phyloP scores from a whole-genome alignment of 441 rosid species.

The Pelargonium australe region DNA sequence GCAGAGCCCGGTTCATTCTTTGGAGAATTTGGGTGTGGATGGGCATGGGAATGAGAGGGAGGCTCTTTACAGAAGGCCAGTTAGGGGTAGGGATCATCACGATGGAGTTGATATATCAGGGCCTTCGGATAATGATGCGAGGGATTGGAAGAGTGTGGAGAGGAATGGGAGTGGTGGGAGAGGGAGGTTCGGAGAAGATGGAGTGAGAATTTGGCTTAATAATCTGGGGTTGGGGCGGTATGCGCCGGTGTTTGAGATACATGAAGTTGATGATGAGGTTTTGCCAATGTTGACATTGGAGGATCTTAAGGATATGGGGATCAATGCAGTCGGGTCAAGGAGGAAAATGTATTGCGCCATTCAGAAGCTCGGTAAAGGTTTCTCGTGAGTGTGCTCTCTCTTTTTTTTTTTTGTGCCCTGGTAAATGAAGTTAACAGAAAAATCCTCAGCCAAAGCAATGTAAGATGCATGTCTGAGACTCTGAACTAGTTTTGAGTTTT shows the following conservation, averaged over 20 bases:
- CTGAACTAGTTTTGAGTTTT: neutral
- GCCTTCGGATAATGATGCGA: conserved; percentile 20
- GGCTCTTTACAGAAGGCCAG: neutral
- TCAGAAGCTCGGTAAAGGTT: conserved; percentile 53
- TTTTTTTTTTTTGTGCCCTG: neutral
- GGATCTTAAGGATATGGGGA: conserved; percentile 75
- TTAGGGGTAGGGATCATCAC: neutral
- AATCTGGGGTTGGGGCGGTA: conserved; percentile 64
- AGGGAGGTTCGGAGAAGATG: conserved; percentile 31
- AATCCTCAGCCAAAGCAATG: conserved; percentile 7
- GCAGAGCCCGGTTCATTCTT: conserved; percentile 42
- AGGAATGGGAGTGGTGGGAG: conserved; percentile 21
- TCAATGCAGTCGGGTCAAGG: conserved; percentile 64
- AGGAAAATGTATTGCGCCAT: conserved; percentile 55
- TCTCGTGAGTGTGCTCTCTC: conserved; percentile 32
- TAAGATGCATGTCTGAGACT: conserved; percentile 2
- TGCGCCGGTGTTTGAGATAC: conserved; percentile 62
- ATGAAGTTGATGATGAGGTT: conserved; percentile 62
- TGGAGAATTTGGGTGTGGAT: conserved; percentile 31
- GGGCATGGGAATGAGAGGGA: conserved; percentile 30
- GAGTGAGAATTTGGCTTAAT: conserved; percentile 49
- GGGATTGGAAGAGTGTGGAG: conserved; percentile 30
- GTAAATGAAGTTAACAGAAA: no score
- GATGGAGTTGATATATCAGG: conserved; percentile 30
- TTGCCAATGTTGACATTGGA: conserved; percentile 60